Conservation (phyloP, 78 protist genomes). For the Andalucia godoyi region DNA sequence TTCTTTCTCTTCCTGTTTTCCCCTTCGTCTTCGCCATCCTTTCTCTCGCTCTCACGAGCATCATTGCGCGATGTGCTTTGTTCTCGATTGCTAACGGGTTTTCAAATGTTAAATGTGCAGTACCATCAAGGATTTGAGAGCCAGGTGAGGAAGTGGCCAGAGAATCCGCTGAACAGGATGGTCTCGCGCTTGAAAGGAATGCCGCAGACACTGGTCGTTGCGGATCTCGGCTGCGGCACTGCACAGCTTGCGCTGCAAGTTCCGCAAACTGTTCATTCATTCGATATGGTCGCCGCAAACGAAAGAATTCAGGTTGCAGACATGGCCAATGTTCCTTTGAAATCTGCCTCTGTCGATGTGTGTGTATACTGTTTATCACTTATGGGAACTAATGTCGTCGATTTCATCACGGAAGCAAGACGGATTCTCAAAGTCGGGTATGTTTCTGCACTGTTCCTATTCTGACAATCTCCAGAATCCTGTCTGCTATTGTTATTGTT, state of each 20-base stretch:
- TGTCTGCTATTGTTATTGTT: too few relatives aligned
- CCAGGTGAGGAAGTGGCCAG: constrained; percentile 64
- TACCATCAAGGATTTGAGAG: constrained; percentile 55
- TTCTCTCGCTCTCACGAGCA: too few relatives aligned
- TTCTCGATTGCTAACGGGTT: neutral
- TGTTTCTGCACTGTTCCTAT: neutral
- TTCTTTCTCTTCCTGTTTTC: neutral
- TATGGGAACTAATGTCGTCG: constrained; percentile 69
- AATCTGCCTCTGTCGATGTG: constrained; percentile 29
- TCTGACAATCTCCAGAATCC: too few relatives aligned
- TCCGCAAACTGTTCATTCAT: constrained; percentile 49
- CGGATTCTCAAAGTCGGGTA: constrained; percentile 22
- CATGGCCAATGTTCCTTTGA: constrained; percentile 56
- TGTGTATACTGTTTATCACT: constrained; percentile 60
- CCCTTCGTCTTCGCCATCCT: too few relatives aligned
- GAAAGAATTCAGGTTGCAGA: constrained; percentile 61
- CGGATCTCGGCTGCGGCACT: constrained; percentile 83
- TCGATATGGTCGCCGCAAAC: constrained; percentile 63
- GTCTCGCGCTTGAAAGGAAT: neutral
- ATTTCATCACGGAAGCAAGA: constrained; percentile 57
- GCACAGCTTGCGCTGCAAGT: constrained; percentile 40
- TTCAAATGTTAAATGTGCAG: neutral
- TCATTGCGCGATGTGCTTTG: too few relatives aligned
- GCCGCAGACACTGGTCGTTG: constrained; percentile 21
- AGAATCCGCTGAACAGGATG: constrained; percentile 51